Evolutionary conservation across 495 filamentous ascomycete species (phyloP), one percentile per base, ranked within the genome.

Genomic region (Hypoxylon intermedium): DNA sequence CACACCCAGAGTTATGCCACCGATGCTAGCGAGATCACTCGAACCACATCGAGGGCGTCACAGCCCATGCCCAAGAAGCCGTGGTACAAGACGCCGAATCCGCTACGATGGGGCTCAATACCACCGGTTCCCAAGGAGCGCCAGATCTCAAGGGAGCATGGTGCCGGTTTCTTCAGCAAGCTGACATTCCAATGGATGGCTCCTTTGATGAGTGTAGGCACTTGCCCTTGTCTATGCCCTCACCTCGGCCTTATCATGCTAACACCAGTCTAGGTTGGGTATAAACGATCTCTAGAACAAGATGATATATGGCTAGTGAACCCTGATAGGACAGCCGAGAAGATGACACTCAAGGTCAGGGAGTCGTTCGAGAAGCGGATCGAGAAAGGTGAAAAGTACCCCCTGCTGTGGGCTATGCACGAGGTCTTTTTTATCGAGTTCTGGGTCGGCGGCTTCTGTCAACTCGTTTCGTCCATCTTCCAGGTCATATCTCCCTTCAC

Each of bases 301-400:
- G 88, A 88, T 67, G 93, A 98, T 68, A 85, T 98, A 53, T 96
- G 92, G 86, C 78, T 77, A 0, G 89, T 97, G 42, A 96, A 96
- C 60, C 92, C 93, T 0, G 70, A 88, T 51, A 82, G 93, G 34
- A 77, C 83, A n/a, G 86, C 88, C 33, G 83, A 90, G 18, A 70
- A 83, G 3, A 68, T 96, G 66, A 84, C 88, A 7, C 69, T 71
- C 6, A 88, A 83, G 64, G 73, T 94, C 19, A 76, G 84, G 18
- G 79, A 75, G 28, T 83, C 89, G 0, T 90, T 97, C 65, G 74
- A 88, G 53, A 81, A 77, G 47, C 83, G 92, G 5, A 78, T 83
- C 5, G 79, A 78, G 30, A 77, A 83, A 19, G 89, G 90, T 19
- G 84, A 85, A 31, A 89, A 90, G 63, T 82, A 88, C 53, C 89